These are phyloP conservation scores for Backusella tarrabulga DNA, from an alignment of 192 early-diverging fungal genomes.

Conservation along the genomic window DNA sequence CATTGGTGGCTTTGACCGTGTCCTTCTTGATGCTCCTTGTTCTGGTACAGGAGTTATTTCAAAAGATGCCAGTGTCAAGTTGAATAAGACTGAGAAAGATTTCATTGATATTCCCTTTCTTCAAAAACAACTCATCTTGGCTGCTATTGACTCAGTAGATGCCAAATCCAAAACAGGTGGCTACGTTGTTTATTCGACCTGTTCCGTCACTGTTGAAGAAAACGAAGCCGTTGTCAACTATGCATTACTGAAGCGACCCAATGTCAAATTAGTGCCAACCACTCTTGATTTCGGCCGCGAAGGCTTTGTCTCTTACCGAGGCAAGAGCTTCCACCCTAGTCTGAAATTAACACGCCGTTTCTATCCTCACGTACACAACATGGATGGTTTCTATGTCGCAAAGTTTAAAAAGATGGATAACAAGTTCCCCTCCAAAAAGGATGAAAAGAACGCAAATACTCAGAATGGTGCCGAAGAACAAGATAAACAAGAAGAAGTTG, in stretches of 20 bases:
- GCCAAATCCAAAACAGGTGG: constrained; percentile 93
- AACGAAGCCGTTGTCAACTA: constrained; percentile 98
- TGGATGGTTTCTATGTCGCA: constrained; percentile 99
- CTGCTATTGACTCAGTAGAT: constrained; percentile 96
- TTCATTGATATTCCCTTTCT: constrained; percentile 90
- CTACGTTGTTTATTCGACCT: constrained; percentile 97
- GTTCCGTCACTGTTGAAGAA: constrained; percentile 97
- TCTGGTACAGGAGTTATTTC: constrained; percentile 98
- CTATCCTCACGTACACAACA: constrained; percentile 98
- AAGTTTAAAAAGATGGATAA: constrained; percentile 96
- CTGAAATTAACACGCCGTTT: constrained; percentile 82
- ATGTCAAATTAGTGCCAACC: constrained; percentile 87
- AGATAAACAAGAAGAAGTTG: constrained; percentile 29
- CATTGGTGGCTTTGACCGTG: constrained; percentile 97
- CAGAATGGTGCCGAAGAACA: constrained; percentile 41
- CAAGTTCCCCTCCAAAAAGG: constrained; percentile 56
- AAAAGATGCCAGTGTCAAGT: constrained; percentile 94
- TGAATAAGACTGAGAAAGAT: constrained; percentile 93
- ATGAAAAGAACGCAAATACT: constrained; percentile 35
- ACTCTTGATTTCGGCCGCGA: constrained; percentile 93
- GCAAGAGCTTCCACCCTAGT: constrained; percentile 83
- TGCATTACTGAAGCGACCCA: constrained; percentile 90
- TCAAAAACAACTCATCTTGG: constrained; percentile 94
- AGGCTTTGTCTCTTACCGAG: constrained; percentile 86
- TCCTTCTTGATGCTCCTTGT: constrained; percentile 98